Base-by-base conservation (phyloP, 768 basidiomycete species). In the Megacollybia marginata region DNA sequence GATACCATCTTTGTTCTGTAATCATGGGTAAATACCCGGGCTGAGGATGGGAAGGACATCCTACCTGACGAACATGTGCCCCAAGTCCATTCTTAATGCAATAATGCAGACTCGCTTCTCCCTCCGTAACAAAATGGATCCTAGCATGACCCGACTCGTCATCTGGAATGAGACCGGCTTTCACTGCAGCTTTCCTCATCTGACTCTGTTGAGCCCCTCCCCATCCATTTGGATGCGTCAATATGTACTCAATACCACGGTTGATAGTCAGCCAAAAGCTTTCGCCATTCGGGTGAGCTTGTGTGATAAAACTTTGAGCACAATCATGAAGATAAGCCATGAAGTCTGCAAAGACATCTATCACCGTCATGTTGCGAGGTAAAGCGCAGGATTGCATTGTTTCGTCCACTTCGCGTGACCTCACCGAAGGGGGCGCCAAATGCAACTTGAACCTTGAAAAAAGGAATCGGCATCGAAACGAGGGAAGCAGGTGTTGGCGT, bases 21-120 rank as follows among this genome's bases (percentile, higher is more conserved):
- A 79, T 52, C 38, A 28, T 19, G 47, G 15, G 23, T 12, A 9
- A 11, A 4, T 44, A 46, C n/a, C 23, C 53, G 2, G 54, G 9
- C 15, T 38, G 48, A 3, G 46, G 33, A 40, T 40, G 4, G 18
- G 13, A 15, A 15, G 18, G 38, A 40, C 5, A 2, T 15, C 38
- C 18, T 18, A 40, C 38, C 13, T 40, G 15, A 40, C 15, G 18
- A 40, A 40, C 38, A 40, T 18, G 13, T 18, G 13, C 18, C 5
- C 18, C 38, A 9, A 70, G 57, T 0, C 68, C 71, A 46, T 64
- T 67, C 6, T 63, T 64, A 46, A 79, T 52, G 38, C 73, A 74
- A 48, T 65, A 79, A 54, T 79, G 76, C 10, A 79, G 57, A 59
- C 71, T 72, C 0, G 78, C 78, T 56, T 80, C 78, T 32, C 76